phyloP scores from a whole-genome alignment of 1,139 yeast genomes.

The Pichia sp. region DNA sequence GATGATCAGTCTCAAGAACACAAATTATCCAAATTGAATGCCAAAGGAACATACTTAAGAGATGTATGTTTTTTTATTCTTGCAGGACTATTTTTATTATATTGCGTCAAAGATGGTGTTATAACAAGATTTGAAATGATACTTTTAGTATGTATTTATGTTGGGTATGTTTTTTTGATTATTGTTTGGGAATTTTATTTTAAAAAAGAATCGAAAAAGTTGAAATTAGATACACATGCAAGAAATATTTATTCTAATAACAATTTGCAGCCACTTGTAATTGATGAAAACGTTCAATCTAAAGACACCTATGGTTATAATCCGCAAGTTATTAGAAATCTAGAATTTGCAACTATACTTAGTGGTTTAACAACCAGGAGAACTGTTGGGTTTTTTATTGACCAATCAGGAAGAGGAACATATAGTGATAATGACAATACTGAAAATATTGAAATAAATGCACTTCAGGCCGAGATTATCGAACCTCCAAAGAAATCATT shows the following conservation, averaged over 20 bases:
- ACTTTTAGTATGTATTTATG: constrained; percentile 44
- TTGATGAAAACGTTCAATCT: constrained; percentile 22
- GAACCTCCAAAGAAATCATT: constrained; percentile 10
- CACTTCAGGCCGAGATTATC: constrained; percentile 15
- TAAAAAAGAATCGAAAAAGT: constrained; percentile 3
- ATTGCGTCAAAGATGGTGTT: constrained; percentile 39
- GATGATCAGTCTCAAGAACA: constrained; percentile 9
- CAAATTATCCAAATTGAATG: constrained; percentile 17
- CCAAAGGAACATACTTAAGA: constrained; percentile 39
- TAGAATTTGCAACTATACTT: constrained; percentile 25
- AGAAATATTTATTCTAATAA: constrained; percentile 22
- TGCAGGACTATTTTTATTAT: constrained; percentile 38
- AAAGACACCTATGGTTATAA: constrained; percentile 26
- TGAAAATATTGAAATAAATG: constrained; percentile 6
- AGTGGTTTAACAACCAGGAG: constrained; percentile 21
- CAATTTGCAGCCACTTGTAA: constrained; percentile 13
- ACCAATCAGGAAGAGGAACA: not conserved
- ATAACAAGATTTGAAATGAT: constrained; percentile 42
- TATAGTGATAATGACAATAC: constrained; percentile 16
- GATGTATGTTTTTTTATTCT: constrained; percentile 49
- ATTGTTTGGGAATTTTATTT: constrained; percentile 36
- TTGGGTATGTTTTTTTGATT: constrained; percentile 47
- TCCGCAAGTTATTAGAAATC: constrained; percentile 24
- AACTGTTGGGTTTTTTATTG: constrained; percentile 9
- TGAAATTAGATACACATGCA: constrained; percentile 15